These are phyloP conservation scores for Myrmaecium sp. DNA, from an alignment of 2,329 filamentous ascomycete species.

Conservation along the genomic window DNA sequence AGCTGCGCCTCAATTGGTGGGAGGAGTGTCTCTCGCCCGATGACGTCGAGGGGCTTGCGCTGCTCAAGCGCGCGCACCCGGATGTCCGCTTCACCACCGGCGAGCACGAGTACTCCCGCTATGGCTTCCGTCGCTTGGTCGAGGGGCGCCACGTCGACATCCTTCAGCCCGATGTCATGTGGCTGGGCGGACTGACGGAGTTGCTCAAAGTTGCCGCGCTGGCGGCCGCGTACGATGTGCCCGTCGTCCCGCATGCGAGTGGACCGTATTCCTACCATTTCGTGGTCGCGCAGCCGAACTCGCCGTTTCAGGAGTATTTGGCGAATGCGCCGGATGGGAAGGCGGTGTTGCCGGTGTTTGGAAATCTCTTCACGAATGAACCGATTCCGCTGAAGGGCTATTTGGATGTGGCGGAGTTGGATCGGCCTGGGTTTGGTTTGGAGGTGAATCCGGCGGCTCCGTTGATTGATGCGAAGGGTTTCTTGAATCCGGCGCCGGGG, in stretches of 20 bases:
- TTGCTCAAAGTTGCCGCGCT: conserved; percentile 76
- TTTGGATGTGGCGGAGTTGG: conserved; percentile 60
- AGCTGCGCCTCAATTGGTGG: conserved; percentile 92
- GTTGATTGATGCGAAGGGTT: conserved; percentile 56
- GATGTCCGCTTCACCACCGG: conserved; percentile 88
- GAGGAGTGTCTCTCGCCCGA: conserved; percentile 86
- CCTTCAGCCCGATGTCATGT: conserved; percentile 93
- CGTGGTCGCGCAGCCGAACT: conserved; percentile 82
- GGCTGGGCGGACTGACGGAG: conserved; percentile 86
- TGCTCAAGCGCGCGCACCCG: conserved; percentile 81
- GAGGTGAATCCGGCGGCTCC: conserved; percentile 70
- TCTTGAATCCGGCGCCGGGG: conserved; percentile 49
- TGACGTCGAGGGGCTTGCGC: conserved; percentile 77
- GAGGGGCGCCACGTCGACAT: conserved; percentile 87
- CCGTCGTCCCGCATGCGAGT: conserved; percentile 86
- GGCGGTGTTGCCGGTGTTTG: conserved; percentile 80
- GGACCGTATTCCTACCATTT: conserved; percentile 95
- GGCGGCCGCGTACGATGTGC: conserved; percentile 85
- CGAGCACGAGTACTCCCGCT: conserved; percentile 89
- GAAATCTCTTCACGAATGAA: conserved; percentile 78
- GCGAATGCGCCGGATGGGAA: conserved; percentile 86
- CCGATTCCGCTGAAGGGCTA: conserved; percentile 73
- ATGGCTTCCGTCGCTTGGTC: conserved; percentile 86
- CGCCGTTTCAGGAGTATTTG: conserved; percentile 89
- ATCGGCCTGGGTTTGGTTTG: conserved; percentile 81